These are phyloP conservation scores for Ceratobasidium sp. DNA, from an alignment of 1,284 basidiomycete genomes.

Conservation along the genomic window DNA sequence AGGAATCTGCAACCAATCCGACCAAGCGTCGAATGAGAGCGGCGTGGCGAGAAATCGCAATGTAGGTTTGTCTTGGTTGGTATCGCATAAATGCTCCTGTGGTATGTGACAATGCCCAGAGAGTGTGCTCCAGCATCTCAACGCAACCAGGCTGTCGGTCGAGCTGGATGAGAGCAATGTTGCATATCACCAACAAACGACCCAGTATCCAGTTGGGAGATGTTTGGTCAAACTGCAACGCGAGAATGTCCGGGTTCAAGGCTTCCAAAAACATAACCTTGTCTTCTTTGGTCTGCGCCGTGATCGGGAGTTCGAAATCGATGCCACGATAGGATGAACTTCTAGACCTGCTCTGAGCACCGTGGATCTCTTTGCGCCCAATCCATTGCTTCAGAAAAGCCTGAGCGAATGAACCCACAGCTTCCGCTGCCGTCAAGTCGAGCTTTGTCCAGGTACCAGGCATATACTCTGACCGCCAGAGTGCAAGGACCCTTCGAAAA, in stretches of 20 bases:
- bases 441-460: conserved; percentile 13
- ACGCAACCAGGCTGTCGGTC: background rate
- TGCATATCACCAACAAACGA: conserved; percentile 6
- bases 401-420: conserved; percentile 7
- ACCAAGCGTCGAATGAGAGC: background rate
- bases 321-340: conserved; percentile 14
- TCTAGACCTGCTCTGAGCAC: background rate
- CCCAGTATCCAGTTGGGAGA: background rate
- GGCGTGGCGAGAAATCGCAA: background rate
- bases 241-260: background rate
- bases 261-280: background rate
- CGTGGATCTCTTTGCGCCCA: conserved; percentile 7
- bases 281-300: background rate
- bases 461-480: background rate
- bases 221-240: background rate
- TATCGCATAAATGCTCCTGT: background rate
- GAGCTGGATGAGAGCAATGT: background rate
- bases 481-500: background rate
- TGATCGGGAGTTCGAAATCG: conserved; percentile 11
- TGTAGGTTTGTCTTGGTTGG: background rate
- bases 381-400: conserved; percentile 11
- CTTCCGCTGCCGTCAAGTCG: background rate
- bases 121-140: background rate
- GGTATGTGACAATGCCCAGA: background rate
- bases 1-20: background rate